Evolutionary conservation across 768 basidiomycete species (phyloP).

Genomic region (Mycena epipterygia): DNA sequence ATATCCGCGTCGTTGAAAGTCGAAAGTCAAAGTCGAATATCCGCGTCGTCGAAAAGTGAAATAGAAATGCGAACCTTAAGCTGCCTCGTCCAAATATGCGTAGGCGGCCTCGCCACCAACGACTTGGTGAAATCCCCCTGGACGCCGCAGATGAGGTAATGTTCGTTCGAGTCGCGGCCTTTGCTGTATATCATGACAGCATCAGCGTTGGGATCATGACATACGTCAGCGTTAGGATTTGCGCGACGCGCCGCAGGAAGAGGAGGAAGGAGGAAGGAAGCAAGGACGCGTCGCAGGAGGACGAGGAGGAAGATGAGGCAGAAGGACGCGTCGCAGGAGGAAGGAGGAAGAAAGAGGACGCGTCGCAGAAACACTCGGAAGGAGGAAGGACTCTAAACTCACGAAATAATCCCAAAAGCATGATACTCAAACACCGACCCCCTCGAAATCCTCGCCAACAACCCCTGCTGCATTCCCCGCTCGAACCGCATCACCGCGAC

Average conservation of each 20-base stretch:
- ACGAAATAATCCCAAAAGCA: conserved; percentile 90
- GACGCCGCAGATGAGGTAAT: conserved; percentile 90
- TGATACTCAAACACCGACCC: conserved; percentile 85
- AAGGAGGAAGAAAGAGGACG: no score
- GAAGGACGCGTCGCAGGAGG: no score
- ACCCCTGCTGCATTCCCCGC: conserved; percentile 89
- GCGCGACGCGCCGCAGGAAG: no score
- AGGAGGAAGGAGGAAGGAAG: no score
- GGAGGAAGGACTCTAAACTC: conserved; percentile 50
- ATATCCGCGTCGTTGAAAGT: no score
- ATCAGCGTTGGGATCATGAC: no score
- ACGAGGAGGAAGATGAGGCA: no score
- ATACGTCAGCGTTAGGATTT: no score
- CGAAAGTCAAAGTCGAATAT: no score
- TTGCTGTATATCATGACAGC: no score
- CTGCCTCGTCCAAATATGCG: conserved; percentile 81
- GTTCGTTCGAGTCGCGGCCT: conserved; percentile 77
- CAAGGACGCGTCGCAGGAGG: no score
- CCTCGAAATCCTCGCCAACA: conserved; percentile 83
- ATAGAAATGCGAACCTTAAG: conserved; percentile 67
- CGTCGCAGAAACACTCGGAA: no score
- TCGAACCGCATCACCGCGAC: conserved; percentile 84
- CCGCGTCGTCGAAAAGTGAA: not conserved
- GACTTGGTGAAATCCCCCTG: conserved; percentile 83
- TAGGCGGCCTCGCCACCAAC: conserved; percentile 80